Evolutionary conservation across 768 basidiomycete genomes (phyloP).

Genomic region (Cyclocybe cylindracea): DNA sequence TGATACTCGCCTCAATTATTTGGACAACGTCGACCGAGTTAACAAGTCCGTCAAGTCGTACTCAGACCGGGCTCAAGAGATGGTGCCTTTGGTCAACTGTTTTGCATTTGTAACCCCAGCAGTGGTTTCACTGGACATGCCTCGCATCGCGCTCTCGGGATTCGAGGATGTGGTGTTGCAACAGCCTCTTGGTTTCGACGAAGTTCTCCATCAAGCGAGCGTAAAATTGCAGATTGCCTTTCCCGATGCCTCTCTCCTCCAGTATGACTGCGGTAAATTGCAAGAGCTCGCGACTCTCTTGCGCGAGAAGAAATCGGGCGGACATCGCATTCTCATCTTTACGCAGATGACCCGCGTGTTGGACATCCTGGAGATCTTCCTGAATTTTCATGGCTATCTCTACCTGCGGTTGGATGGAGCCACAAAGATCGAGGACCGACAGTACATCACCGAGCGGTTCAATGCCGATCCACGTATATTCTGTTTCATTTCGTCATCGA

Average conservation of each 20-base stretch:
- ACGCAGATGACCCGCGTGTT: conserved; percentile 96
- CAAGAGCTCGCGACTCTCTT: conserved; percentile 81
- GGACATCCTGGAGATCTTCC: conserved; percentile 91
- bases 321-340: conserved; percentile 91
- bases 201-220: conserved; percentile 64
- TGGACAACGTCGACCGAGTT: conserved; percentile 42
- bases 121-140: conserved; percentile 75
- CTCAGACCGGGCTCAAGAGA: conserved; percentile 52
- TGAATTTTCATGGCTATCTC: conserved; percentile 90
- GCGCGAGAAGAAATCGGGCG: conserved; percentile 81
- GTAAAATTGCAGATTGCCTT: conserved; percentile 93
- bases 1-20: conserved; percentile 35
- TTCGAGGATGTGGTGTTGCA: conserved; percentile 22
- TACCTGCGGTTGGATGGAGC: conserved; percentile 95
- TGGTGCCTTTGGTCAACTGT: conserved; percentile 54
- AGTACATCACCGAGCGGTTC: conserved; percentile 87
- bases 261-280: conserved; percentile 96
- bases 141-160: conserved; percentile 59
- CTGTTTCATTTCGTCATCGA: conserved; percentile 87
- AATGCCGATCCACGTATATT: conserved; percentile 77
- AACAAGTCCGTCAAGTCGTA: conserved; percentile 66
- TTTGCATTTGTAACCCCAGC: conserved; percentile 85
- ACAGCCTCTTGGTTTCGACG: conserved; percentile 58
- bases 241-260: conserved; percentile 84
- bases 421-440: conserved; percentile 93